Evolutionary conservation across 768 basidiomycete genomes (phyloP), one percentile per base, ranked within the genome.

Genomic region (Mycena galopus): DNA sequence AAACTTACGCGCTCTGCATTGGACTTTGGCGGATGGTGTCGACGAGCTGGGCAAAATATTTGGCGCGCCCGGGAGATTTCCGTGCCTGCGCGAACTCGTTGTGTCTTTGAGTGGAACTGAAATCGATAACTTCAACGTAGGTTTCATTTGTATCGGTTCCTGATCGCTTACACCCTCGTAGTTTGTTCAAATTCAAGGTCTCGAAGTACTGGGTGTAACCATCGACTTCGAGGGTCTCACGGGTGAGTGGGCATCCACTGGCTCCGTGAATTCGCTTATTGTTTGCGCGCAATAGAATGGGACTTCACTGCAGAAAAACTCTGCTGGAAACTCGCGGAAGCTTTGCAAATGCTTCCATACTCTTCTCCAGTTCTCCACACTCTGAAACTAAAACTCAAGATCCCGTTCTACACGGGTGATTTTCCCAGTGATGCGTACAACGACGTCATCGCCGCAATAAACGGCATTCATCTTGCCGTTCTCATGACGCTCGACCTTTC

Each of bases 1-100:
- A 47, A 21, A n/a, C 10, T 50, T 72, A n/a, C 59, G 65, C 6
- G 42, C n/a, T 17, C 12, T 72, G 25, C 61, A 67, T 37, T 72
- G 71, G 71, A 3, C 29, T 17, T n/a, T 72, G 53, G 35, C 23
- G 12, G 25, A 55, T 17, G 59, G 71, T 25, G 25, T 67, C 33
- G 62, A 68, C 9, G 61, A 68, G 6, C 39, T 68, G n/a, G 66
- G 61, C 11, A 23, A 25, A 25, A 32, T 68, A 21, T 42, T 72
- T 11, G 53, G 59, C 5, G 60, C 25, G 11, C 59, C 37, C 0
- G 65, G 51, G 17, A 21, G 53, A 14, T 67, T 72, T 35, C 65
- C 65, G 6, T 33, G 63, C 33, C 71, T 72, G 8, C 62, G 4
- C 23, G 65, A 67, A 51, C 30, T 72, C 3, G 4, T n/a, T 8